Base-by-base conservation (phyloP, 148 eudicot genomes). In the Hydrangea macrophylla region DNA sequence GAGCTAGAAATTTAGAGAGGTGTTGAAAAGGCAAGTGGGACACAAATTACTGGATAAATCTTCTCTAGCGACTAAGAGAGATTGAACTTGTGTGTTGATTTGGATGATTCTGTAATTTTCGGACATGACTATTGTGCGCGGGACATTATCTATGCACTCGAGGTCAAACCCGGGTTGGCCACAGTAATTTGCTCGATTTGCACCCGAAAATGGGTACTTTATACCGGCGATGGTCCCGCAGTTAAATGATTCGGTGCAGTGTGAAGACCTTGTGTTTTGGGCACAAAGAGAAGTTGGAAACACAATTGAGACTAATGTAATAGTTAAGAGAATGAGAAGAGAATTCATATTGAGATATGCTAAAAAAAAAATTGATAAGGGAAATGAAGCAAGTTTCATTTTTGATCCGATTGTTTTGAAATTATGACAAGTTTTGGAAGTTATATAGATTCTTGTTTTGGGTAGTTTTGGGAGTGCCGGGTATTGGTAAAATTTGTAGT, bases 21-120 rank as follows among this genome's bases (percentile, higher is more conserved):
- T 78, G 36, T 76, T 78, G 1, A 53, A 18, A 15, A 78, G 76
- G 4, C 25, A 32, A 0, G 66, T 57, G 28, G 80, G 68, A 63
- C 87, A 83, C 27, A 37, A 28, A 6, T 76, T 62, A 27, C 64
- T 48, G 37, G 23, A 36, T n/a, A 75, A 69, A 62, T 83, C 84
- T 18, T 75, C 69, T 66, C 87, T 78, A 0, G 71, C 78, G 5
- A 83, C 36, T 4, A 13, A 75, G 2, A 82, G 25, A 44, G 68
- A 11, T 7, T 71, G 48, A 7, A 24, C 25, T 11, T 63, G 40
- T 9, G 25, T 6, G 37, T 32, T 33, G 1, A 73, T 57, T 8
- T 22, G 25, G 24, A 65, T 23, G 33, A 73, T 53, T 31, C 58
- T 42, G 42, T 64, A 73, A 24, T 65, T 23, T 22, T 24, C 35